phyloP scores from a whole-genome alignment of 192 early-diverging fungal genomes.

The Spizellomyces punctatus region DNA sequence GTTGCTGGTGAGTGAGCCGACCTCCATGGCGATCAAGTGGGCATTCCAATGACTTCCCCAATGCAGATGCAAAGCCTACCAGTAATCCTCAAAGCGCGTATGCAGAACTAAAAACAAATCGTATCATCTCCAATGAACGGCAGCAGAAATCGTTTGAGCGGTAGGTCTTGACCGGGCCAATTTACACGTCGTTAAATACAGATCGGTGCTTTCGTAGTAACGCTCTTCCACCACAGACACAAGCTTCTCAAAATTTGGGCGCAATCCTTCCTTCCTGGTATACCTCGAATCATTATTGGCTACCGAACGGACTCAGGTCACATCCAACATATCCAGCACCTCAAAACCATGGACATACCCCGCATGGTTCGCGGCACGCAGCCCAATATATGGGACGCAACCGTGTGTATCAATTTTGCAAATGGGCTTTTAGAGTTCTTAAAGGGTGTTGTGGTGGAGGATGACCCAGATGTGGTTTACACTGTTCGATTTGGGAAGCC shows the following conservation, averaged over 20 bases:
- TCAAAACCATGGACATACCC: constrained; percentile 82
- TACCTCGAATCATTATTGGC: constrained; percentile 80
- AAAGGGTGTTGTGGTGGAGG: constrained; percentile 23
- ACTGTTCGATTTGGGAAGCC: constrained; percentile 12
- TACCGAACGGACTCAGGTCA: constrained; percentile 79
- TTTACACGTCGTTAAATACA: no score
- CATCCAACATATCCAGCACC: constrained; percentile 56
- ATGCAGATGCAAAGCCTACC: constrained; percentile 19
- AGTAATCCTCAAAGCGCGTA: constrained; percentile 60
- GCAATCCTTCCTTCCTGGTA: constrained; percentile 90
- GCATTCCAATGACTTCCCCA: background rate
- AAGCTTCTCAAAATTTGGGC: constrained; percentile 93
- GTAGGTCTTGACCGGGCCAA: constrained; percentile 34
- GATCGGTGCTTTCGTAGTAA: background rate
- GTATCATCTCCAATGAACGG: constrained; percentile 51
- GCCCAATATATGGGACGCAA: constrained; percentile 75
- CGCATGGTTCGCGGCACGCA: constrained; percentile 66
- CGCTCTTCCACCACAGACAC: constrained; percentile 40
- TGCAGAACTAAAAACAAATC: constrained; percentile 88
- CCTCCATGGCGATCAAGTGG: background rate
- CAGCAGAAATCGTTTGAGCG: constrained; percentile 64
- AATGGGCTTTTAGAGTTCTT: constrained; percentile 57
- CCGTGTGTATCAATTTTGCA: constrained; percentile 85
- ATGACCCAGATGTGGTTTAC: constrained; percentile 35
- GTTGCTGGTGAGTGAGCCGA: constrained; percentile 39